Base-by-base conservation (phyloP, 2,329 filamentous ascomycete species). In the Clonostachys rhizophaga region DNA sequence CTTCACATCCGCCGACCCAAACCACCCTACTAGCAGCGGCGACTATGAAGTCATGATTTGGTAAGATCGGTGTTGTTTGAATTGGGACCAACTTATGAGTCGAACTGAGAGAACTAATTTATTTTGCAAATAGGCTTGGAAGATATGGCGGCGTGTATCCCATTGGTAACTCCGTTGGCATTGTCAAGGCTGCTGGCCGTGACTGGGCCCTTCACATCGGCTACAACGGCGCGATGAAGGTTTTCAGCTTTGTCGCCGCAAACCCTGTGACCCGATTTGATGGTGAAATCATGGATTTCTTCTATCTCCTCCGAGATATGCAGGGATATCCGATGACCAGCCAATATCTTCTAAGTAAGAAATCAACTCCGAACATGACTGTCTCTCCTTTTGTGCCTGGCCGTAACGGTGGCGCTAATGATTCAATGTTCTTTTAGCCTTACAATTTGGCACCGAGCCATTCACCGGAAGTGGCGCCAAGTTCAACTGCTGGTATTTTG, bases 1-100 rank as follows among this genome's bases (percentile, higher is more conserved):
- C 40, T 84, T 83, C 67, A 79, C 79, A 20, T 65, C 67, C 6
- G 60, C 61, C 5, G 47, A 58, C 17, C 68, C 71, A 20, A 67
- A 69, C 17, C 66, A 75, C 7, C 58, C 57, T 36, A 61, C 44
- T 6, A 50, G 41, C 34, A 47, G 43, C 30, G 57, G 72, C 16
- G 68, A 79, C 55, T 82, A 79, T 58, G 81, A 84, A 62, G 67
- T 84, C 56, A 84, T 85, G 81, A 70, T 84, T 54, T 85, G 81
- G 56, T 58, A 44, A 47, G 53, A 39, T 18, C 7, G 39, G 3
- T 16, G 10, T 40, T 10, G 7, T 33, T 39, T n/a, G 3, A n/a
- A 11, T 39, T 11, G 1, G 3, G 14, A 5, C 36, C 10, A 12
- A 39, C 3, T n/a, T n/a, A n/a, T 18, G 0, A 39, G 10, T 39